Evolutionary conservation across 208 protist species (phyloP).

Genomic region (Acanthamoeba healyi): DNA sequence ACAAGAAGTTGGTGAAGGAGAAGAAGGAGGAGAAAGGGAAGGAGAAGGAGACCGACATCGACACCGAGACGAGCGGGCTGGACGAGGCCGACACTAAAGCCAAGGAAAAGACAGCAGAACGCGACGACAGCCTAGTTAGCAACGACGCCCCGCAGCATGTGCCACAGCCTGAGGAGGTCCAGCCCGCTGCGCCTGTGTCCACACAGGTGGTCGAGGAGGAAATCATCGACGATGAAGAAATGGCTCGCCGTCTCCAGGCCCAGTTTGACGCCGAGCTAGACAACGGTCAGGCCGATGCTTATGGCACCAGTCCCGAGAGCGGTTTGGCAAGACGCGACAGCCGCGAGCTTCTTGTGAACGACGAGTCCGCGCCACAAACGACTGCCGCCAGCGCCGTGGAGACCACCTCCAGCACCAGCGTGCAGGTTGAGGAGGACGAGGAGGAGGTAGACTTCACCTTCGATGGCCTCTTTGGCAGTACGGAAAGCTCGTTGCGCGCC

Average conservation of each 20-base stretch:
- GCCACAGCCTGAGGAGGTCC: too few species aligned
- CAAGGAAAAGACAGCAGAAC: too few species aligned
- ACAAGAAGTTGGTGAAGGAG: neutral
- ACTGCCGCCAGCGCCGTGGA: neutral
- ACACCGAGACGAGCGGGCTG: too few species aligned
- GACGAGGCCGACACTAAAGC: too few species aligned
- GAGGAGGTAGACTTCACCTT: neutral
- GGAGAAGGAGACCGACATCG: neutral
- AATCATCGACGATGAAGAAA: conserved; percentile 8
- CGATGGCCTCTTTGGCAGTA: neutral
- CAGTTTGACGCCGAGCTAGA: neutral
- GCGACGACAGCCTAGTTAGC: too few species aligned
- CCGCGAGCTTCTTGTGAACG: too few species aligned
- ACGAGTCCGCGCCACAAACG: neutral
- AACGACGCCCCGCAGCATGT: too few species aligned
- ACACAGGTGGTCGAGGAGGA: neutral
- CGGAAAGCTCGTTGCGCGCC: neutral
- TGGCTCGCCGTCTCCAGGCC: neutral
- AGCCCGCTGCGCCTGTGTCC: too few species aligned
- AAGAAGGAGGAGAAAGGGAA: neutral
- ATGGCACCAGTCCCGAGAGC: too few species aligned
- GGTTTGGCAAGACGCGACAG: too few species aligned
- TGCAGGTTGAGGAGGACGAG: neutral
- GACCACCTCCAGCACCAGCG: neutral
- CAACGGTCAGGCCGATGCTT: too few species aligned